Evolutionary conservation across 306 rosid species (phyloP), one percentile per base, ranked within the genome.

Genomic region (Trichosanthes cucumerina): DNA sequence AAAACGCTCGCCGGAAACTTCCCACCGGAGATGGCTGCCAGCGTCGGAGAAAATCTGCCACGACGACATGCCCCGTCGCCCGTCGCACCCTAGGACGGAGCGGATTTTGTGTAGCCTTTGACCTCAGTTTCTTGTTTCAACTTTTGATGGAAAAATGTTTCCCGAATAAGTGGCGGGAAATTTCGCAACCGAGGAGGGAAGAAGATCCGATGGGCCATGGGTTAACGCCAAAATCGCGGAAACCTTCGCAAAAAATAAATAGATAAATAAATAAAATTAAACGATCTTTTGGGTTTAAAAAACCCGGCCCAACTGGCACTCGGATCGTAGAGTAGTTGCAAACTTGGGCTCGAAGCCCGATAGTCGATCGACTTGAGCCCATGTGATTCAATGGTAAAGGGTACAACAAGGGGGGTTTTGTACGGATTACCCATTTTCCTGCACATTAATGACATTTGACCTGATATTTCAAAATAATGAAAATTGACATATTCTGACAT

Each of bases 21-120:
- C 89, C 91, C 91, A 86, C 76, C 78, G 83, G 79, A 70, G 56
- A 64, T 59, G 18, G 24, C 76, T 60, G 9, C 77, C 84, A 69
- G 76, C 80, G 36, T 64, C 78, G 80, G 85, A 33, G 44, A 70
- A 75, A 43, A 84, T 79, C 79, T 82, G 75, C 90, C 88, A 87
- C 13, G 88, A 75, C 78, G 88, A 75, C 90, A 87, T 86, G 70
- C 41, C 26, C 57, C 63, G 69, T 18, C 50, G 44, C 26, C 57
- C 63, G 69, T 18, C 50, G 44, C 46, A 18, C 8, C 57, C 4
- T n/a, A 23, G 12, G 76, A 44, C 12, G 56, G 21, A 41, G 75
- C 36, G 62, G 58, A 47, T 62, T 52, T 3, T 18, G 44, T 16
- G 28, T 28, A 46, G 41, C 34, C 56, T 44, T 23, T 46, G 58